Evolutionary conservation across 2,329 filamentous ascomycete genomes (phyloP), one percentile per base, ranked within the genome.

Genomic region (Cercospora sp.): DNA sequence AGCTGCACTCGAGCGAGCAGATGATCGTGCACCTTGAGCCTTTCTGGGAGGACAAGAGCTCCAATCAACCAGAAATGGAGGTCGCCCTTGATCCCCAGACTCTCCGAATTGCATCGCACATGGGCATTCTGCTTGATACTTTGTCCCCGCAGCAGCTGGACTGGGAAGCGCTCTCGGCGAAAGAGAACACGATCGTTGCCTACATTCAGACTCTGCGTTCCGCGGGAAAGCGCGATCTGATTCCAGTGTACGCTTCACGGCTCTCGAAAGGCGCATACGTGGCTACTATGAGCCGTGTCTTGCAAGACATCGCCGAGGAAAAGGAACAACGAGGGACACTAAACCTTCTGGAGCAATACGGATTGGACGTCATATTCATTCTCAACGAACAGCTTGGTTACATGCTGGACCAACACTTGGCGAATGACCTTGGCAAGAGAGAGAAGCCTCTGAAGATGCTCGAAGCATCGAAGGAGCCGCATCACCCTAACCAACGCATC

Each of bases 231-330:
- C 88, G 91, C 68, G 90, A 94, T 70, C 82, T 95, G 51, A 91
- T 97, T 65, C 94, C 95, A 0, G 83, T 97, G 0, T 99, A 99
- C 79, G 94, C 92, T 70, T 93, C 93, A 8, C 90, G 92, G 74
- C 84, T 99, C 12, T 85, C 87, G 9, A 81, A 84, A 6, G 82
- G 87, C 12, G 86, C 90, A 70, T 85, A 86, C 69, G 89, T 93
- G 73, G 86, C 89, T 65, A 89, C 90, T 16, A 85, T 99, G 60
- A 92, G 90, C 66, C 87, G 88, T 63, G 91, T 96, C 66, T 82
- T 97, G 65, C 90, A 93, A 61, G 87, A 91, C 57, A 86, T 97
- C 65, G 85, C 86, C 30, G 87, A 91, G 53, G 80, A 83, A 7
- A 83, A 87, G 7, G 88, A 91, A 69, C 89, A 93, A 73, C 79